Conservation (phyloP, 345 rosid genomes). For the Mangifera indica region DNA sequence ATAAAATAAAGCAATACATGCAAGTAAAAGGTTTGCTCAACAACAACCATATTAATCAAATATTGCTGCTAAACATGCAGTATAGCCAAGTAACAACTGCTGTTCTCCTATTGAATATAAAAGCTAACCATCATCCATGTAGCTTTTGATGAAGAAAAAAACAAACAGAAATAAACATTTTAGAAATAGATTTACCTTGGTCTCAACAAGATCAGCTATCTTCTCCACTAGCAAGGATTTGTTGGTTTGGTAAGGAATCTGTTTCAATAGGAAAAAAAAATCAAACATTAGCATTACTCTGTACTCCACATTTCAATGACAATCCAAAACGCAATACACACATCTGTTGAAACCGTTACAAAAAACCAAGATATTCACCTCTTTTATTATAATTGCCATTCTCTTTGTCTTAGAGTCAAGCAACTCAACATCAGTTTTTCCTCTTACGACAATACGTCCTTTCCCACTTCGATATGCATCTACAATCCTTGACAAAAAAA, state of each 20-base stretch:
- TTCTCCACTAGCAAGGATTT: conserved; percentile 89
- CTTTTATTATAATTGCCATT: conserved; percentile 73
- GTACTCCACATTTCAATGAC: neutral
- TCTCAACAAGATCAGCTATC: conserved; percentile 96
- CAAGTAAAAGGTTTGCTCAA: too few species aligned
- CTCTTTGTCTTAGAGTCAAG: conserved; percentile 77
- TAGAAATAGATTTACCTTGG: conserved; percentile 50
- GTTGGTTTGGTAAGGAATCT: conserved; percentile 94
- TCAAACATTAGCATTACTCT: conserved; percentile 2
- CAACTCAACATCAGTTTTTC: conserved; percentile 79
- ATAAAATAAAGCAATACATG: conserved; percentile 7
- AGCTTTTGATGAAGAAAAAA: neutral
- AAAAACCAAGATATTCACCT: conserved; percentile 47
- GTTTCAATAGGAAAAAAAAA: conserved; percentile 29
- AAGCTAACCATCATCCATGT: neutral
- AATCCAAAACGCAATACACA: conserved; percentile 15
- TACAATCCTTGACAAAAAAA: conserved; percentile 56
- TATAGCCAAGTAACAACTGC: neutral
- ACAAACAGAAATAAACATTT: neutral
- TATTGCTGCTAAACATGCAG: too few species aligned
- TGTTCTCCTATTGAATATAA: neutral
- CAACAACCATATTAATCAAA: neutral
- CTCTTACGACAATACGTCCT: conserved; percentile 82
- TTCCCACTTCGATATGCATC: conserved; percentile 92
- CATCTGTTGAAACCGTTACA: conserved; percentile 4